phyloP scores from a whole-genome alignment of 108 stramenopile species.

The Skeletonema menzelii region DNA sequence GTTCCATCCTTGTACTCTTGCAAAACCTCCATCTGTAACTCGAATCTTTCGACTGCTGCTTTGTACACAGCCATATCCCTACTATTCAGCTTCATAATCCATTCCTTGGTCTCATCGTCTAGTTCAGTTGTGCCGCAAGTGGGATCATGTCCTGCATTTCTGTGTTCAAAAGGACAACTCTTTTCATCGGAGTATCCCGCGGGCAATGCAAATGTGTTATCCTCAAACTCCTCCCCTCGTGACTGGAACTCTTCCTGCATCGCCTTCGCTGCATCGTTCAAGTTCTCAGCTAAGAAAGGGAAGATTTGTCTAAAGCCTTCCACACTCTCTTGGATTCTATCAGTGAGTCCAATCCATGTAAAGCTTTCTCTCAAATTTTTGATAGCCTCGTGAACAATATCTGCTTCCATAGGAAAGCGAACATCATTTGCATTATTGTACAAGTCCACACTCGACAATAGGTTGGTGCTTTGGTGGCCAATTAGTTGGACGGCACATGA shows the following conservation, averaged over 20 bases:
- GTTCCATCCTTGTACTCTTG: slow-evolving; percentile 23
- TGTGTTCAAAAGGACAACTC: slow-evolving; percentile 63
- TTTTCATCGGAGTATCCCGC: slow-evolving; percentile 53
- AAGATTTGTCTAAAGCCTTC: slow-evolving; percentile 56
- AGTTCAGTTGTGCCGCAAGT: slow-evolving; percentile 58
- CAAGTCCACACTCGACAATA: slow-evolving; percentile 51
- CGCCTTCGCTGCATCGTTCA: slow-evolving; percentile 8
- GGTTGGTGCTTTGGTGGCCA: slow-evolving; percentile 71
- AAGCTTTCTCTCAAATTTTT: slow-evolving; percentile 60
- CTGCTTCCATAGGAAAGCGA: slow-evolving; percentile 39
- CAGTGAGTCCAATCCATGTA: slow-evolving; percentile 76
- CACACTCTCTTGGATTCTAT: slow-evolving; percentile 49
- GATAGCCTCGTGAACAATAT: slow-evolving; percentile 64
- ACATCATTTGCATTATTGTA: slow-evolving; percentile 50
- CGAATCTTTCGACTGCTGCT: slow-evolving; percentile 63
- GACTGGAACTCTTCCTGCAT: slow-evolving; percentile 8
- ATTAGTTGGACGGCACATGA: slow-evolving; percentile 62
- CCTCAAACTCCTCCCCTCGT: slow-evolving; percentile 9
- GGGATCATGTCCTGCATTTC: slow-evolving; percentile 51
- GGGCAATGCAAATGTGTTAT: slow-evolving; percentile 47
- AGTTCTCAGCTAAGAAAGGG: slow-evolving; percentile 64
- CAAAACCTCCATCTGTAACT: slow-evolving; percentile 59
- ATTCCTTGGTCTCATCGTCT: slow-evolving; percentile 59
- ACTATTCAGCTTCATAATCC: slow-evolving; percentile 62
- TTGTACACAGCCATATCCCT: slow-evolving; percentile 74